Percentiles rank a stretch among this genome's conserved stretches.
Evolutionary conservation across 768 basidiomycete species (phyloP).

Genomic region (Rhodotorula diobovata): DNA sequence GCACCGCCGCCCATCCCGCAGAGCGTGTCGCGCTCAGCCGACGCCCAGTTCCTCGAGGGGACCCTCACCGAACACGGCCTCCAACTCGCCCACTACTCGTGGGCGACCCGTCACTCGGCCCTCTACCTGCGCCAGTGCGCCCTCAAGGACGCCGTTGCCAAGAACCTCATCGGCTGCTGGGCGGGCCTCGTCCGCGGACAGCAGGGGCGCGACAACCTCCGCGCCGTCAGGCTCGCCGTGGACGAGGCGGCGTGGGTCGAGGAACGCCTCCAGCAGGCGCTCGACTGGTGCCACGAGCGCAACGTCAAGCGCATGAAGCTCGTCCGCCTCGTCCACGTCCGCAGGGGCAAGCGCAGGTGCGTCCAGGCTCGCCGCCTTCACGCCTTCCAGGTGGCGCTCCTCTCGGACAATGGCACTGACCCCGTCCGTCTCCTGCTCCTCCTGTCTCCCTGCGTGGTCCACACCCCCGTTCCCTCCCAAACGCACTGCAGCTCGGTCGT

Average conservation of each 20-base stretch:
- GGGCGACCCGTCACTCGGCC: background rate
- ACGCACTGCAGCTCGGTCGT: background rate
- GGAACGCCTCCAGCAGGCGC: slow-evolving; percentile 3
- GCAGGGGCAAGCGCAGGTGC: slow-evolving; percentile 1
- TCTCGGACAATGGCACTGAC: too few species aligned
- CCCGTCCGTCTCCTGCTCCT: too few species aligned
- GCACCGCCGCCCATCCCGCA: background rate
- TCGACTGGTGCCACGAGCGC: slow-evolving; percentile 14
- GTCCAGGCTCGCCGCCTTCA: background rate
- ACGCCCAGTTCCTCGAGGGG: background rate
- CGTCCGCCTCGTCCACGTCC: background rate
- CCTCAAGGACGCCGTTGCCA: background rate
- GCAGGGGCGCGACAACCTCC: background rate
- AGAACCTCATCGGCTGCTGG: slow-evolving; percentile 15
- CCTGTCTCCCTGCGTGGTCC: background rate
- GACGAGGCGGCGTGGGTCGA: slow-evolving; percentile 29
- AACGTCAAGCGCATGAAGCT: background rate
- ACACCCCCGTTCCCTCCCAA: background rate
- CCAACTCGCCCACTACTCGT: background rate
- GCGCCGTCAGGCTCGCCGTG: slow-evolving; percentile 2
- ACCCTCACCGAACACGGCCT: slow-evolving; percentile 10
- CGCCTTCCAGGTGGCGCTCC: too few species aligned
- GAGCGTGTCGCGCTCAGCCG: background rate
- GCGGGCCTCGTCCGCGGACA: slow-evolving; percentile 8
- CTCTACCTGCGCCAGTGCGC: background rate